Evolutionary conservation across 208 protist genomes (phyloP), one percentile per base, ranked within the genome.

Genomic region (Trypanosoma theileri): DNA sequence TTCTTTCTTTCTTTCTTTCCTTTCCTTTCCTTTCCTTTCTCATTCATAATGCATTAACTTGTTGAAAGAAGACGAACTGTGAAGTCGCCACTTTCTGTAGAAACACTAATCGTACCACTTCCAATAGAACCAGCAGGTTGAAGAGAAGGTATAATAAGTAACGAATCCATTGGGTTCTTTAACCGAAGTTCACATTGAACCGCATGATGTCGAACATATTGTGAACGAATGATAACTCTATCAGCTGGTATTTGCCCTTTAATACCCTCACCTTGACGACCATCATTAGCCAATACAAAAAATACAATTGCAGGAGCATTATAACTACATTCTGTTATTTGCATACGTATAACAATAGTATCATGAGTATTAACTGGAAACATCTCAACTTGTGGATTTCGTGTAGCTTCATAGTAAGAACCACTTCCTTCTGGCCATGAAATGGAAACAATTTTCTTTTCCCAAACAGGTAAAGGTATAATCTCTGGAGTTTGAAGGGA

Each of bases 331-430:
- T 89, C 81, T 0, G 62, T 41, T 63, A 94, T 62, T 0, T 68
- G 69, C 80, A 96, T 81, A 35, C 77, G 71, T 14, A 94, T 73
- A 40, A 89, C 81, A 58, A 94, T 83, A 7, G 77, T 75, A 42
- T 85, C 75, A 41, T 77, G 42, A 0, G 80, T 53, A 26, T 62
- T 71, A 35, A 80, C 60, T 22, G 78, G 73, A 21, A 76, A 82
- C 51, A 96, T 70, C 73, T 96, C 91, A 45, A 96, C 72, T 73
- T 96, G 91, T 22, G 91, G 91, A 61, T 96, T 85, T 14, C 73
- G 51, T 48, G 54, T 81, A 21, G 79, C 79, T 11, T 88, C 79
- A 73, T 96, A 91, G 66, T 85, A 96, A 54, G 75, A 80, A 14
- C 84, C 84, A 66, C 84, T 90, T 55, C 82, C 83, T 21, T 69